Evolutionary conservation across 1,139 yeast genomes (phyloP).

Genomic region (Scheffersomyces segobiensis): DNA sequence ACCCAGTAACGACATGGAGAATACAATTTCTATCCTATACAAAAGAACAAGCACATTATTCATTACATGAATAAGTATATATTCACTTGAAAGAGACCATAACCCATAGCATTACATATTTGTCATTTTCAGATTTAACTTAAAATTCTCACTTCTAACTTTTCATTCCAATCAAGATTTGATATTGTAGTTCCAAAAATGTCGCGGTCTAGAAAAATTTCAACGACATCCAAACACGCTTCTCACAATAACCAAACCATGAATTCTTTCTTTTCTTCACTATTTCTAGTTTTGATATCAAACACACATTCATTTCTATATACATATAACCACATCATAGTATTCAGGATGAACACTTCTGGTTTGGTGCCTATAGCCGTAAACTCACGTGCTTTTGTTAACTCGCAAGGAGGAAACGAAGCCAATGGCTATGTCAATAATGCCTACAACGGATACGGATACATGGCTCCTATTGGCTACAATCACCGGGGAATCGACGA

Average conservation of each 20-base stretch:
- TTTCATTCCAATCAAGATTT: too few species aligned
- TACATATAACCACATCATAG: background rate
- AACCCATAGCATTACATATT: too few species aligned
- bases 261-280: background rate
- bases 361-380: background rate
- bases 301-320: background rate
- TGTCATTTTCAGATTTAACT: too few species aligned
- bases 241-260: slow-evolving; percentile 1
- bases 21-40: too few species aligned
- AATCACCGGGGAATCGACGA: slow-evolving; percentile 55
- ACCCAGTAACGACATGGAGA: too few species aligned
- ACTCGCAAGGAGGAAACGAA: slow-evolving; percentile 4
- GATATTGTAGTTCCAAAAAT: background rate
- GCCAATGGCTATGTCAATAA: slow-evolving; percentile 11
- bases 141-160: too few species aligned
- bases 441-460: slow-evolving; percentile 18
- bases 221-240: slow-evolving; percentile 4
- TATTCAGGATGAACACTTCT: background rate
- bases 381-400: background rate
- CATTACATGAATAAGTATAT: too few species aligned
- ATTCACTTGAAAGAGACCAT: too few species aligned
- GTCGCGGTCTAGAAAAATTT: slow-evolving; percentile 5
- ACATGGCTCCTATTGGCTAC: slow-evolving; percentile 16
- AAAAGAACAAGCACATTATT: too few species aligned
- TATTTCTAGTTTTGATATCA: background rate